Conservation (phyloP, 495 filamentous ascomycete species). For the Neurospora sp. region DNA sequence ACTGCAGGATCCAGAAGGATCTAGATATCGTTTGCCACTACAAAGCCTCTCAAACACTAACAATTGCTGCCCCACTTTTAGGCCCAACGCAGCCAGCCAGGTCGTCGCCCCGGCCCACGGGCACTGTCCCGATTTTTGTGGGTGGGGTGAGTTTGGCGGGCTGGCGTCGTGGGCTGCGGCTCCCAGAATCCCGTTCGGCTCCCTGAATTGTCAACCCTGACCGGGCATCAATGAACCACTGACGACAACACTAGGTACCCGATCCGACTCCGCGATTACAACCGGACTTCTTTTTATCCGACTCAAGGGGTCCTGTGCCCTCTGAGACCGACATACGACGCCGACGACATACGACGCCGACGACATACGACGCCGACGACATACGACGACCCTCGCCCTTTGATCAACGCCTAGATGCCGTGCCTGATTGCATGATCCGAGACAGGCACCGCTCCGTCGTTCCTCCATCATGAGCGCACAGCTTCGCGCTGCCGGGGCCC, state of each 20-base stretch:
- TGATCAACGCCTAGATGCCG: not conserved
- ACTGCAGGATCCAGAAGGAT: not conserved
- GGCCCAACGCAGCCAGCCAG: not conserved
- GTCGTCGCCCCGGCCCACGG: not conserved
- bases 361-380: not conserved
- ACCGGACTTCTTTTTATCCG: not conserved
- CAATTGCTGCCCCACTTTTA: not conserved
- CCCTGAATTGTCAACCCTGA: not conserved
- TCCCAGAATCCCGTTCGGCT: not conserved
- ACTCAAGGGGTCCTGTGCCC: not conserved
- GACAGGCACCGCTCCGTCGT: not conserved
- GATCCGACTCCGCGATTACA: not conserved
- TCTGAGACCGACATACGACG: not conserved
- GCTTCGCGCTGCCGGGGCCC: conserved; percentile 63
- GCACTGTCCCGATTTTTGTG: not conserved
- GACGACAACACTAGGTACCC: not conserved
- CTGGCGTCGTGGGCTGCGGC: not conserved
- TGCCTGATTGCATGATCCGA: not conserved
- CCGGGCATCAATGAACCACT: not conserved
- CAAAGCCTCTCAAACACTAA: not conserved
- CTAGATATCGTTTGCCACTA: not conserved
- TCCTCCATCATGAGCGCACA: conserved; percentile 64
- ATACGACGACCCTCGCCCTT: not conserved
- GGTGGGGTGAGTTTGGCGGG: not conserved
- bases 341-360: too few relatives aligned